Conservation (phyloP, 192 early-diverging fungal genomes). For the Piromyces sp. region DNA sequence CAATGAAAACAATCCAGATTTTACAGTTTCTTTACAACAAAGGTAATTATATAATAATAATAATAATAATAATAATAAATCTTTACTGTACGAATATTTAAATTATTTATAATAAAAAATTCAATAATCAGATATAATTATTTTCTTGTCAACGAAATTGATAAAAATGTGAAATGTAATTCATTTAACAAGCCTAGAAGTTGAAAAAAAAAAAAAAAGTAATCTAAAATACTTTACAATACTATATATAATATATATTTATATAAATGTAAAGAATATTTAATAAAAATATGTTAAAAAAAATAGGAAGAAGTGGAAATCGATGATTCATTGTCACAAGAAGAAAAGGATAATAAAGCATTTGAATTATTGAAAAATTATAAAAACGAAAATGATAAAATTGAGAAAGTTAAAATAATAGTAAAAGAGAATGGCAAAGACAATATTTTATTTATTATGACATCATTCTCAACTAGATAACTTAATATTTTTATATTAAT, state of each 20-base stretch:
- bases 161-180: constrained; percentile 46
- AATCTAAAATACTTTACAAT: no score
- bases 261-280: no score
- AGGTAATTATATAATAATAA: background rate
- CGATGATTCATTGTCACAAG: background rate
- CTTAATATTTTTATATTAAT: no score
- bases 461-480: no score
- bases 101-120: no score
- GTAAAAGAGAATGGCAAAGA: constrained; percentile 8
- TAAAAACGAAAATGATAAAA: background rate
- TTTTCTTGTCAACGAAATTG: constrained; percentile 92
- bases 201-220: constrained; percentile 10
- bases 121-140: constrained; percentile 53
- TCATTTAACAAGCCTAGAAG: constrained; percentile 25
- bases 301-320: constrained; percentile 5
- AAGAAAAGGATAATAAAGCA: constrained; percentile 2
- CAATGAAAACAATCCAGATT: background rate
- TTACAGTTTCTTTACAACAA: background rate
- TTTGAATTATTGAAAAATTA: constrained; percentile 1
- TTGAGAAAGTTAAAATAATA: constrained; percentile 4
- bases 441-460: no score
- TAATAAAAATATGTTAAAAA: no score
- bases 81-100: no score
- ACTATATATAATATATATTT: no score
- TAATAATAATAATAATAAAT: no score